Conservation (phyloP, 2,329 filamentous ascomycete genomes). For the Xylariaceae sp. region DNA sequence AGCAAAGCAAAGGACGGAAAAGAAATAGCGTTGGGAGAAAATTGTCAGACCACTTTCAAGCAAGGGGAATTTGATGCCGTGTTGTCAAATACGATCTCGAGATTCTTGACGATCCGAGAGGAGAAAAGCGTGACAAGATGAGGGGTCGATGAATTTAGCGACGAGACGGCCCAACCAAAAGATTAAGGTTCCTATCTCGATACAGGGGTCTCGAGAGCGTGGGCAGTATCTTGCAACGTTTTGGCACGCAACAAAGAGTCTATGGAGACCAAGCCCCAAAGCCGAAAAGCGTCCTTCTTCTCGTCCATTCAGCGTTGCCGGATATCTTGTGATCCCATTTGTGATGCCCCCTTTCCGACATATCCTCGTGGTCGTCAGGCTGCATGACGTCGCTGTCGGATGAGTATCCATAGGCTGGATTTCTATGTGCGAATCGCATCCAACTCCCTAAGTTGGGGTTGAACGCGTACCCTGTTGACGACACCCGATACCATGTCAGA, state of each 20-base stretch:
- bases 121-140: slow-evolving; percentile 4
- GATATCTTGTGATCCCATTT: slow-evolving; percentile 13
- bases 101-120: not conserved
- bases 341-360: slow-evolving; percentile 3
- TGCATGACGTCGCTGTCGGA: slow-evolving; percentile 12
- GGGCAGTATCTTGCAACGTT: slow-evolving; percentile 1
- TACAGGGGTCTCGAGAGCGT: slow-evolving; percentile 15
- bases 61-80: not conserved
- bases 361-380: slow-evolving; percentile 11
- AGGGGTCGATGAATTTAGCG: slow-evolving; percentile 11
- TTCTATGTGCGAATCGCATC: slow-evolving; percentile 13
- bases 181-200: slow-evolving; percentile 1
- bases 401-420: slow-evolving; percentile 15
- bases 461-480: slow-evolving; percentile 8
- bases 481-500: slow-evolving; percentile 7
- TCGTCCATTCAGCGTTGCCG: slow-evolving; percentile 3
- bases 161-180: slow-evolving; percentile 11
- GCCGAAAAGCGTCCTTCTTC: slow-evolving; percentile 1
- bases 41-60: too few relatives aligned
- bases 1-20: too few relatives aligned
- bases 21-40: too few relatives aligned
- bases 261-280: slow-evolving; percentile 3
- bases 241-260: slow-evolving; percentile 2
- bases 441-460: slow-evolving; percentile 7
- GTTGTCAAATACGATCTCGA: slow-evolving; percentile 14